Conservation (phyloP, 129 eudicot species). For the Arctium minus region DNA sequence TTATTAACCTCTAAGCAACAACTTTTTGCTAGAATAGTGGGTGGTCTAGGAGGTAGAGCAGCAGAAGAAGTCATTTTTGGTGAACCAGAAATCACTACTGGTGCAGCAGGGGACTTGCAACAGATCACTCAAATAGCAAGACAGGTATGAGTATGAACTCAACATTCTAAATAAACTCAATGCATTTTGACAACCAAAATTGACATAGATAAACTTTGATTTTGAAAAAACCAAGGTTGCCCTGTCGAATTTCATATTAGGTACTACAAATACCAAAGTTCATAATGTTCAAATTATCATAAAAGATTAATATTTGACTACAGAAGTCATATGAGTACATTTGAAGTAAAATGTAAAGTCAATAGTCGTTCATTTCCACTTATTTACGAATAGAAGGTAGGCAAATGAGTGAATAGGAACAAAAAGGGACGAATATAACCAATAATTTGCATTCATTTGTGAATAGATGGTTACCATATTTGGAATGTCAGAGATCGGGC, state of each 20-base stretch:
- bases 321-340: background rate
- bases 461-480: conserved; percentile 70
- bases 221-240: background rate
- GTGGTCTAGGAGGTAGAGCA: conserved; percentile 76
- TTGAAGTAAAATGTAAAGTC: background rate
- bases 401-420: background rate
- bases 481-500: conserved; percentile 92
- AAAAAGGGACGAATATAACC: background rate
- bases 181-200: background rate
- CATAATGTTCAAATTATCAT: background rate
- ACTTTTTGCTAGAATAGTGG: conserved; percentile 69
- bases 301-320: background rate
- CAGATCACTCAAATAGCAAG: conserved; percentile 69
- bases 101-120: conserved; percentile 77
- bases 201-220: background rate
- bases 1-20: conserved; percentile 48
- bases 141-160: conserved; percentile 42
- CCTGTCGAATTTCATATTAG: background rate
- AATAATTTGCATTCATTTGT: background rate
- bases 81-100: conserved; percentile 69
- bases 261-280: background rate
- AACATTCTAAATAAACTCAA: background rate
- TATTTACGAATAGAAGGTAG: background rate
- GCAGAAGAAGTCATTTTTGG: conserved; percentile 74
- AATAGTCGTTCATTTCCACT: background rate